Base-by-base conservation (phyloP, 352 stramenopile species). In the Phytophthora pseudosyringae region DNA sequence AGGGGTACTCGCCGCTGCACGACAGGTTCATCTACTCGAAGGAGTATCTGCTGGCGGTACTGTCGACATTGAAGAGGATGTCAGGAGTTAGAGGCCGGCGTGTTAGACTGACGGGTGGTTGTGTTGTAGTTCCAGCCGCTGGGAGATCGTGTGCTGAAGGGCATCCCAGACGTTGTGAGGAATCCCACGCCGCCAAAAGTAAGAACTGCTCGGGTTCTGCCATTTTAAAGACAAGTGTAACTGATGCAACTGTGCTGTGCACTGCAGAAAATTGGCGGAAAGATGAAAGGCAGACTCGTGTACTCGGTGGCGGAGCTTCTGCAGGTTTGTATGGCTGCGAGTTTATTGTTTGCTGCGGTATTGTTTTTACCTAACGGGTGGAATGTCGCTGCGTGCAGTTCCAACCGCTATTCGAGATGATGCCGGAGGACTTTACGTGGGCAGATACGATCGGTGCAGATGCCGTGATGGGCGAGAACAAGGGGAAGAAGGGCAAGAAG, bases 221-320 rank as follows among this genome's bases (percentile, higher is more conserved):
- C 21, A 21, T 21, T 21, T 21, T 21, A 21, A 21, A 21, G 21
- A 21, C 21, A 21, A 12, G 54, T 33, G 12, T 32, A 32, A 36
- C 21, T 64, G 8, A 59, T 54, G 13, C 35, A 10, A 10, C 47
- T 55, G n/a, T 56, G 16, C 36, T 60, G 44, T 21, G 15, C n/a
- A n/a, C n/a, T n/a, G n/a, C 45, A 86, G 77, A 73, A 71, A 73
- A 48, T 87, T 41, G 81, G 81, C 2, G 29, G 31, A 2, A 69
- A 76, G 21, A 64, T 84, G 13, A 83, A 90, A 47, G 79, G 75
- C 10, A 76, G 75, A 47, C 63, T 81, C 11, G 75, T 86, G 41
- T 94, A 94, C 51, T 73, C 80, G 1, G 69, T 90, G 29, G 59
- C 69, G n/a, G 83, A 94, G 25, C 68, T 94, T 41, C 48, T 92